A percentile compares a stretch with the other conserved stretches of the same genome.
These are phyloP conservation scores for Trichophyton schoenleinii DNA, from an alignment of 2,329 filamentous ascomycete species.

Conservation along the genomic window DNA sequence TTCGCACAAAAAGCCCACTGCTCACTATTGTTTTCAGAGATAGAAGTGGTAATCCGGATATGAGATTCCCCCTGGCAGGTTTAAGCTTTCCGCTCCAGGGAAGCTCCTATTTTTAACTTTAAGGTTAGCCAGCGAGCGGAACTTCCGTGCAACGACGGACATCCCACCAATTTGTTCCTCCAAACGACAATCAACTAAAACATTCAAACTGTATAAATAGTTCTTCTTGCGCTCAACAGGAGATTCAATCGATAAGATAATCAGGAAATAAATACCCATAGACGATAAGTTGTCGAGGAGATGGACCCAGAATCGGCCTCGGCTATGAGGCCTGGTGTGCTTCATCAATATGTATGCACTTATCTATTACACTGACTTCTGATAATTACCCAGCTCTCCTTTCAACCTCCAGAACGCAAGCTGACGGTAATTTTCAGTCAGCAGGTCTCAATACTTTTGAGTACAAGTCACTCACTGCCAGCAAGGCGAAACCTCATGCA, in stretches of 20 bases:
- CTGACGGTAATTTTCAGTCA: slow-evolving; percentile 19
- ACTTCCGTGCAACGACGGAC: neutral
- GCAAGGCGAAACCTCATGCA: slow-evolving; percentile 31
- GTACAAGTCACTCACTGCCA: slow-evolving; percentile 18
- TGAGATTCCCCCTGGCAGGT: neutral
- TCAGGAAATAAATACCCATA: neutral
- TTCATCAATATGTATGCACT: slow-evolving; percentile 14
- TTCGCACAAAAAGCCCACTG: too few species aligned
- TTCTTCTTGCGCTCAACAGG: neutral
- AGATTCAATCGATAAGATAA: neutral
- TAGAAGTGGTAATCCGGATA: neutral
- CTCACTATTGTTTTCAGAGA: too few species aligned
- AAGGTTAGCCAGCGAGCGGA: neutral
- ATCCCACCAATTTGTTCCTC: neutral
- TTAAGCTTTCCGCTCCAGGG: neutral
- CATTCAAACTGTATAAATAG: neutral
- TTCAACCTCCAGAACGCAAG: neutral
- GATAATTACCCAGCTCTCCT: neutral
- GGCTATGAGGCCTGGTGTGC: slow-evolving; percentile 10
- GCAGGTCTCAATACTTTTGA: slow-evolving; percentile 32
- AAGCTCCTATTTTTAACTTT: neutral
- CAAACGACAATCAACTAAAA: neutral
- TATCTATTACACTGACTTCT: neutral
- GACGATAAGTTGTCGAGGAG: neutral
- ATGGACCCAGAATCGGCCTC: neutral